Evolutionary conservation across 2,329 filamentous ascomycete species (phyloP).

Genomic region (Colletotrichum sp.): DNA sequence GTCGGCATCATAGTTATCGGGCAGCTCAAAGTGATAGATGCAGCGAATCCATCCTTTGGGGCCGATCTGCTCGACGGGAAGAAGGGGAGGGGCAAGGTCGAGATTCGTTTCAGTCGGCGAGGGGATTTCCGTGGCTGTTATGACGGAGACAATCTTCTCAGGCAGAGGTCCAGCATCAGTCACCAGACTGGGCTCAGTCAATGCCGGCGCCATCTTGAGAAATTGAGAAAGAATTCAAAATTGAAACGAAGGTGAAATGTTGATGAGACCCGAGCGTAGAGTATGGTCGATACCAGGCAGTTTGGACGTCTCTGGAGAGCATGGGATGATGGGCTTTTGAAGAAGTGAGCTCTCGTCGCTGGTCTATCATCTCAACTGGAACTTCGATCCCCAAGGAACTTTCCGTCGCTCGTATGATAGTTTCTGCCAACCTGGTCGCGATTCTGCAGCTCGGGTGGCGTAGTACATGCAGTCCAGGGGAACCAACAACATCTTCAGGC

Average conservation of each 20-base stretch:
- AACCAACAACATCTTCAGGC: neutral
- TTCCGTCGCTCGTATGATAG: neutral
- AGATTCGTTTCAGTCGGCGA: neutral
- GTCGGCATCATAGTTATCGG: neutral
- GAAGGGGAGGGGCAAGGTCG: neutral
- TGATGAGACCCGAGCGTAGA: neutral
- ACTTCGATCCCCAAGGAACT: neutral
- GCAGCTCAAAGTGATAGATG: slow-evolving; percentile 2
- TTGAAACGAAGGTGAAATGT: neutral
- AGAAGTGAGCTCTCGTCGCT: neutral
- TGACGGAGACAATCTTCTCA: neutral
- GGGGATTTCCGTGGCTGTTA: neutral
- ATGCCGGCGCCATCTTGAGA: neutral
- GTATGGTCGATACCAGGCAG: neutral
- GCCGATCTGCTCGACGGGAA: slow-evolving; percentile 6
- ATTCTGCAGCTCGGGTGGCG: neutral
- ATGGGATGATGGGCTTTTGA: neutral
- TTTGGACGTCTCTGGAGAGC: neutral
- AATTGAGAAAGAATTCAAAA: neutral
- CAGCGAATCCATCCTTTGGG: slow-evolving; percentile 1
- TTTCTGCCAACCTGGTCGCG: neutral
- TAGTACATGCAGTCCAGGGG: neutral
- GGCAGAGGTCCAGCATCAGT: neutral
- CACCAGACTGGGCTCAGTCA: neutral
- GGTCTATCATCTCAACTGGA: neutral